These are phyloP conservation scores for Effrenium voratum DNA, from an alignment of 73 alveolate genomes.

Conservation along the genomic window DNA sequence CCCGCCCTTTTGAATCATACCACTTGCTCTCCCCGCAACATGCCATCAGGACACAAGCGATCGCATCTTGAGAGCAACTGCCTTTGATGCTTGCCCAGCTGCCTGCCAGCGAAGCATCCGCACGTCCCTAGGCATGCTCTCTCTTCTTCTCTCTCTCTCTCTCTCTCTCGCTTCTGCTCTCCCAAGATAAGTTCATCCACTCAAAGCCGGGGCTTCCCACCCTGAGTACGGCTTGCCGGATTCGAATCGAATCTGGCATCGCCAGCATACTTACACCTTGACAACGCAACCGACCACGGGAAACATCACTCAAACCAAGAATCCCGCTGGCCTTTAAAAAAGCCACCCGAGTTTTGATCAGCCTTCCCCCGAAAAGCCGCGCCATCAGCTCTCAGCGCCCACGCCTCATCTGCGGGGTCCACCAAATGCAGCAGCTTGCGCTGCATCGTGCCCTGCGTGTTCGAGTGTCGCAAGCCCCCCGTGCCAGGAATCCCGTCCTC, in stretches of 20 bases:
- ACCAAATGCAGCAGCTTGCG: background rate
- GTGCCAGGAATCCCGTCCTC: background rate
- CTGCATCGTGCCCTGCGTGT: background rate
- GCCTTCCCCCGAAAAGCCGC: background rate
- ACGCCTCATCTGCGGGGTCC: slow-evolving; percentile 30
- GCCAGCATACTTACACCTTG: too few species aligned
- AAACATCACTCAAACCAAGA: background rate
- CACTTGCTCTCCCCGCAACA: too few species aligned
- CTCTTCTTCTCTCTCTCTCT: background rate
- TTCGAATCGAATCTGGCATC: background rate
- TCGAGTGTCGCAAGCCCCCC: background rate
- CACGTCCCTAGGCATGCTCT: background rate
- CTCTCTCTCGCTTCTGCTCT: too few species aligned
- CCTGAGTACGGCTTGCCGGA: background rate
- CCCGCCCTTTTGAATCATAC: too few species aligned
- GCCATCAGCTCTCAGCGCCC: background rate
- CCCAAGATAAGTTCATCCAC: too few species aligned
- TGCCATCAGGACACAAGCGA: too few species aligned
- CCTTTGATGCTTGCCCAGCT: too few species aligned
- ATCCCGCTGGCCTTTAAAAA: too few species aligned
- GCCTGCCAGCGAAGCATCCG: too few species aligned
- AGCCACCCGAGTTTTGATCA: background rate
- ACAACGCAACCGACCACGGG: background rate
- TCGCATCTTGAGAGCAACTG: too few species aligned
- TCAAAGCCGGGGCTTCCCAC: too few species aligned